Base-by-base conservation (phyloP, 768 basidiomycete species). In the Panaeolus cyanescens region DNA sequence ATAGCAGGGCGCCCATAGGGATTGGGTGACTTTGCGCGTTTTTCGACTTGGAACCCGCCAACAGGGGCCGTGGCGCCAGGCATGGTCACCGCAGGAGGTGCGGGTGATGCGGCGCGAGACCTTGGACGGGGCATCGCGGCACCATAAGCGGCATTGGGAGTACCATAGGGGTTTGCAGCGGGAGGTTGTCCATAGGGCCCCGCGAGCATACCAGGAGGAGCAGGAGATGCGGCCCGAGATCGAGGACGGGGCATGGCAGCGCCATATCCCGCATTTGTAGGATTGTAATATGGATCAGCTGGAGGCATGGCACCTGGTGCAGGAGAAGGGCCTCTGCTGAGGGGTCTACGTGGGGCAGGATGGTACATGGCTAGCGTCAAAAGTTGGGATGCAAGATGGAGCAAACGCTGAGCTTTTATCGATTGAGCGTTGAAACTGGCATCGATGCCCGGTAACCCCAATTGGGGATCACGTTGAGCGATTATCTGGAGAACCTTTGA, bases 41-140 rank as follows among this genome's bases (percentile, higher is more conserved):
- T 82, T 72, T 91, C 90, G 65, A 92, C 82, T 74, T 90, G 87
- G 67, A 92, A 91, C 37, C 86, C 85, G 10, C 81, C 70, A 28
- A 76, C 66, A 17, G 79, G 75, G 9, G 78, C 77, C 74, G 67
- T 59, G 75, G 78, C 15, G 30, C 65, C 55, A 20, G 33, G 2
- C 59, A 60, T 34, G 54, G 54, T 55, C 45, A 63, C 62, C 4
- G 64, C 58, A 28, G 72, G 69, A 6, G 73, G 74, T 13, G 68
- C 67, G 9, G 75, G 71, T 7, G 75, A 76, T 9, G 72, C 60
- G 2, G 63, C 68, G 20, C 70, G 60, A 60, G 67, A 67, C 19
- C 69, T 60, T 4, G 70, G 68, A 25, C 66, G 62, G 31, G 56
- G 8, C 54, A 59, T 37, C 5, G 40, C 40, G 22, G 50, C 53